Conservation (phyloP, 1,284 basidiomycete genomes). For the Omphalotus olearius region DNA sequence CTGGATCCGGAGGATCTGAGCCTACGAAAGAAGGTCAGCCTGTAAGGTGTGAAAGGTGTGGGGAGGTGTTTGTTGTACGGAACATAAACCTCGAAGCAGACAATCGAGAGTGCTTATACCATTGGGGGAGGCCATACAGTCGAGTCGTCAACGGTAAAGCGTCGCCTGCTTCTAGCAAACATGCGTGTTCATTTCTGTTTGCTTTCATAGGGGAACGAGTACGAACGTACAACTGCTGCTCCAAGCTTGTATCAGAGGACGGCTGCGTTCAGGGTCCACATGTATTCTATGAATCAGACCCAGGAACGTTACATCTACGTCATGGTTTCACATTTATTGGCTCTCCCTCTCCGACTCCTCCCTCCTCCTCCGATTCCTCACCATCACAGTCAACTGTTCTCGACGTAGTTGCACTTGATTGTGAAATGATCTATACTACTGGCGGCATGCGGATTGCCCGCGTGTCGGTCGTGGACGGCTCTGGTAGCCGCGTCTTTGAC, state of each 20-base stretch:
- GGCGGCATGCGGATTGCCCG: slow-evolving; percentile 85
- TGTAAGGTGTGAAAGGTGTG: slow-evolving; percentile 77
- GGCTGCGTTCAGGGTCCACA: slow-evolving; percentile 69
- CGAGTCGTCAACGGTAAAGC: slow-evolving; percentile 55
- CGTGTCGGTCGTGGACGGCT: slow-evolving; percentile 79
- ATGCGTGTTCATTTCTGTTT: slow-evolving; percentile 12
- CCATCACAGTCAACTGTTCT: slow-evolving; percentile 38
- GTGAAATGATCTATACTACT: slow-evolving; percentile 92
- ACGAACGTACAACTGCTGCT: slow-evolving; percentile 66
- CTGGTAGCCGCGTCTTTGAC: slow-evolving; percentile 74
- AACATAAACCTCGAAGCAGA: slow-evolving; percentile 28
- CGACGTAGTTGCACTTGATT: slow-evolving; percentile 82
- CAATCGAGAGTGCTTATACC: slow-evolving; percentile 69
- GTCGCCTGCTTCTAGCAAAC: background rate
- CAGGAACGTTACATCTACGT: slow-evolving; percentile 67
- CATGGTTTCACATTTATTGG: slow-evolving; percentile 62
- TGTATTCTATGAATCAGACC: slow-evolving; percentile 74
- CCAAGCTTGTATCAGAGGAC: slow-evolving; percentile 48
- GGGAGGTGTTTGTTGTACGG: slow-evolving; percentile 60
- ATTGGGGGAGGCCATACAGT: slow-evolving; percentile 75
- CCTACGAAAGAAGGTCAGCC: slow-evolving; percentile 65
- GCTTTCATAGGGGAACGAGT: slow-evolving; percentile 54
- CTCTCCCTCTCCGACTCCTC: background rate
- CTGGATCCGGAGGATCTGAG: slow-evolving; percentile 52
- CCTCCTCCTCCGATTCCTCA: slow-evolving; percentile 22